A percentile compares a stretch with the other conserved stretches of the same genome.
These are phyloP conservation scores for Grosmannia serpens DNA, from an alignment of 2,329 filamentous ascomycete species.

Conservation along the genomic window DNA sequence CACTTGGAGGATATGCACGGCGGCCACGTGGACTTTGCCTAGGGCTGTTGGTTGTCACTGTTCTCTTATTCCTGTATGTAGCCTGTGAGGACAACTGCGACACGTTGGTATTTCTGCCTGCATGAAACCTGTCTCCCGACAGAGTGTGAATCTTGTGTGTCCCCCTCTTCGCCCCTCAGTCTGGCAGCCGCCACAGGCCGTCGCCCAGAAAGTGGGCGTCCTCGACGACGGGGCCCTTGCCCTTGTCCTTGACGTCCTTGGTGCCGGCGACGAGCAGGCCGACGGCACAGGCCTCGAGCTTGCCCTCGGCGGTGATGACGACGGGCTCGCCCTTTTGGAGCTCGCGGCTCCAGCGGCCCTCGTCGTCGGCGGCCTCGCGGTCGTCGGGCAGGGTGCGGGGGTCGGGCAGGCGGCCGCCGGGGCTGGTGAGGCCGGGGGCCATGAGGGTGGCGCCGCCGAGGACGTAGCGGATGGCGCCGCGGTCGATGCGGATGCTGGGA, in stretches of 20 bases:
- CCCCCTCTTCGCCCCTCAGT: slow-evolving; percentile 14
- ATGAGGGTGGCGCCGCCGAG: slow-evolving; percentile 88
- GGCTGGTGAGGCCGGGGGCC: slow-evolving; percentile 82
- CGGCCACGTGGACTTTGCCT: too few relatives aligned
- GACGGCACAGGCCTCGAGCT: slow-evolving; percentile 81
- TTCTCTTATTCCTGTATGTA: too few relatives aligned
- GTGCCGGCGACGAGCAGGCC: slow-evolving; percentile 76
- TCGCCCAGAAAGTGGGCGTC: slow-evolving; percentile 89
- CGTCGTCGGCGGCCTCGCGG: slow-evolving; percentile 33
- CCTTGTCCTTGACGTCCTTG: slow-evolving; percentile 83
- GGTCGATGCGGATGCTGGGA: slow-evolving; percentile 77
- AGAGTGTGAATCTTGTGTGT: too few relatives aligned
- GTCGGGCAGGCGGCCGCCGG: slow-evolving; percentile 68
- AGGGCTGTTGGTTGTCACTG: too few relatives aligned
- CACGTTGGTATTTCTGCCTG: too few relatives aligned
- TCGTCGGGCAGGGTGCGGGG: slow-evolving; percentile 20
- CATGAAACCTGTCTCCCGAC: not conserved
- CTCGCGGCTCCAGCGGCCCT: slow-evolving; percentile 52
- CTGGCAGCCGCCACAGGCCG: slow-evolving; percentile 70
- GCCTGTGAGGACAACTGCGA: too few relatives aligned
- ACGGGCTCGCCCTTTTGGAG: slow-evolving; percentile 73
- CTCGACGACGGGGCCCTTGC: slow-evolving; percentile 90
- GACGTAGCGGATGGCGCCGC: slow-evolving; percentile 94
- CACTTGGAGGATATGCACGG: not conserved
- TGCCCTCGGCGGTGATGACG: slow-evolving; percentile 84